phyloP scores from a whole-genome alignment of 805 yeast genomes.

The Candida caryicola region DNA sequence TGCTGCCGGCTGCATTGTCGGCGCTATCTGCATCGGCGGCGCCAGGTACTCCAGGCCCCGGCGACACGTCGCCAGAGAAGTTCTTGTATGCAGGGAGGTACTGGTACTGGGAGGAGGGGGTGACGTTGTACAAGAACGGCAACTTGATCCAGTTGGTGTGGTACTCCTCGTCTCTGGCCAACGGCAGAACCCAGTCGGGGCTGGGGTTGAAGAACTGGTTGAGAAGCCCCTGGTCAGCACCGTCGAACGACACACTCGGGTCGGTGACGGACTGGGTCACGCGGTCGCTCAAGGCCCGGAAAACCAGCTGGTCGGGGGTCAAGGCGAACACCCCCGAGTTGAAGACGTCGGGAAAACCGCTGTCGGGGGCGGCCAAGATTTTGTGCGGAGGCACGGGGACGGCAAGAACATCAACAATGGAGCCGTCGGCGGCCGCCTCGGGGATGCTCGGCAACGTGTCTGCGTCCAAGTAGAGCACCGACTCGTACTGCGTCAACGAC shows the following conservation, averaged over 20 bases:
- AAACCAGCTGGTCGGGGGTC: slow-evolving; percentile 49
- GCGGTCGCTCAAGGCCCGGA: slow-evolving; percentile 35
- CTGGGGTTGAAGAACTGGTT: slow-evolving; percentile 63
- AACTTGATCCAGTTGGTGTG: slow-evolving; percentile 60
- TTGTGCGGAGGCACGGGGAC: slow-evolving; percentile 20
- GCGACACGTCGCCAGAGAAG: slow-evolving; percentile 29
- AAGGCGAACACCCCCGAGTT: slow-evolving; percentile 73
- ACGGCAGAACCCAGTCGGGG: slow-evolving; percentile 38
- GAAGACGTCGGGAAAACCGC: slow-evolving; percentile 91
- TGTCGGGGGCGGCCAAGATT: slow-evolving; percentile 66
- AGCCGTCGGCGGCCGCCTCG: slow-evolving; percentile 9
- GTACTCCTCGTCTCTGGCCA: slow-evolving; percentile 4
- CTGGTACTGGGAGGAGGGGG: slow-evolving; percentile 61
- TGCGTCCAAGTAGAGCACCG: slow-evolving; percentile 59
- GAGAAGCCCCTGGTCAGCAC: slow-evolving; percentile 89
- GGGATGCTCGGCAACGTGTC: slow-evolving; percentile 51
- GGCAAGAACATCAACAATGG: slow-evolving; percentile 29
- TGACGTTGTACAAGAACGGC: slow-evolving; percentile 83
- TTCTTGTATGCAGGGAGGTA: slow-evolving; percentile 66
- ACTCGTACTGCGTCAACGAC: slow-evolving; percentile 43
- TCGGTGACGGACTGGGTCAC: slow-evolving; percentile 15
- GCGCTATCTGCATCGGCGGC: neutral
- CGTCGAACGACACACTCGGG: slow-evolving; percentile 56
- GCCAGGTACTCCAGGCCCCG: slow-evolving; percentile 1
- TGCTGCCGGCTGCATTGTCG: slow-evolving; percentile 1